Evolutionary conservation across 2,329 filamentous ascomycete species (phyloP), one percentile per base, ranked within the genome.

Genomic region (Thielaviopsis musarum): DNA sequence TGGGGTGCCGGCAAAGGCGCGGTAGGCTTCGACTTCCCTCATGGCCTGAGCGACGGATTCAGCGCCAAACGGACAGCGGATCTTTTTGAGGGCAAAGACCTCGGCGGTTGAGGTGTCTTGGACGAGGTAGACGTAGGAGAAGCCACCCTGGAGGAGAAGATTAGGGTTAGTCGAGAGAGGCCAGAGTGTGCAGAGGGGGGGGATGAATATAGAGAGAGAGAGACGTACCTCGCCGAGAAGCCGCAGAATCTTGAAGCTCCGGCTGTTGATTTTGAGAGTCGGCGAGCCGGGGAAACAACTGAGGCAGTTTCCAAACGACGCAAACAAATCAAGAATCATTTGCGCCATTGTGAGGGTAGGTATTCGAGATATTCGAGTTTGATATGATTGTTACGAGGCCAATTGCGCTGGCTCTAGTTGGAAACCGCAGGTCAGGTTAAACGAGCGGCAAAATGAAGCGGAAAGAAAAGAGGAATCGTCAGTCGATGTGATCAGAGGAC

Each of bases 81-180:
- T 98, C 79, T 98, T 98, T 74, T 98, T 98, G 63, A 97, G 83
- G 19, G 93, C 93, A 71, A 95, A 91, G 54, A 95, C 81, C 66
- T 91, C 83, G 62, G 88, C 87, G 57, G 83, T 86, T 59, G 82
- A 77, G 54, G 87, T 91, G 71, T 96, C 91, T 77, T 97, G 88
- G 62, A 98, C 93, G 62, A 98, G 87, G 74, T 98, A 98, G 66
- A 98, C 93, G 73, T 97, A 98, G 64, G 90, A 95, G 77, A 98
- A 98, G 68, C 93, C 93, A 69, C 93, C 93, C 86, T 91, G 60
- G 19, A 28, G 24, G 5, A 13, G 30, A 24, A 7, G n/a, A 21
- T 28, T 48, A 17, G 28, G 28, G 45, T 41, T 45, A 59, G 52
- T 26, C 15, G 45, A 19, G 12, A 34, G 53, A 13, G 15, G 38